Evolutionary conservation across 2,329 filamentous ascomycete genomes (phyloP), one percentile per base, ranked within the genome.

Genomic region (Talaromyces amestolkiae): DNA sequence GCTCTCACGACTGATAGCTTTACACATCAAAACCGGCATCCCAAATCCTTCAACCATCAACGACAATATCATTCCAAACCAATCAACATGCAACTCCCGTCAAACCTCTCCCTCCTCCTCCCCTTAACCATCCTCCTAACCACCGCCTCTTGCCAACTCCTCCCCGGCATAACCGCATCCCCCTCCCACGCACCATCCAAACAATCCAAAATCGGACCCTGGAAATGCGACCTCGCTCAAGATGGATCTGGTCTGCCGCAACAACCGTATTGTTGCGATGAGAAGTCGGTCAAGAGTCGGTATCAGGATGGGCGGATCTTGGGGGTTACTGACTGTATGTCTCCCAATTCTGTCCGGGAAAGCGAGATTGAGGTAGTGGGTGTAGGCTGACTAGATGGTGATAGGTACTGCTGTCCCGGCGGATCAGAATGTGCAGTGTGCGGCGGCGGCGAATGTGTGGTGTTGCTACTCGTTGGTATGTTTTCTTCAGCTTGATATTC

Each of bases 121-220:
- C n/a, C 27, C 19, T 3, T 58, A 27, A n/a, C 61, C 61, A 17
- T 47, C n/a, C 41, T 63, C 51, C 22, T 47, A 15, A 43, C 39
- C 3, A 24, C 61, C 13, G 35, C 70, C 69, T 27, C 72, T 60
- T n/a, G 61, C 67, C 64, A 70, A 63, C 60, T 68, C 65, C 45
- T 65, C 64, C 22, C 65, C 67, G 39, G 3, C 9, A 24, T 66
- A 61, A 22, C 41, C 58, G 10, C 39, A 19, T 65, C 63, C 13
- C 43, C 60, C n/a, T n/a, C 59, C 15, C 51, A 53, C 17, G 37
- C 64, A 35, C 47, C 64, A 10, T 51, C 51, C 22, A 62, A 64
- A 47, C 37, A 53, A 19, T 17, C 53, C 37, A 66, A 66, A 59
- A 43, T 53, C 17, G 64, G 59, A 24, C 59, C 65, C 8, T 68